A percentile compares a stretch with the other conserved stretches of the same genome.
Conservation (phyloP, 768 basidiomycete species). For the Lactarius akahatsu region DNA sequence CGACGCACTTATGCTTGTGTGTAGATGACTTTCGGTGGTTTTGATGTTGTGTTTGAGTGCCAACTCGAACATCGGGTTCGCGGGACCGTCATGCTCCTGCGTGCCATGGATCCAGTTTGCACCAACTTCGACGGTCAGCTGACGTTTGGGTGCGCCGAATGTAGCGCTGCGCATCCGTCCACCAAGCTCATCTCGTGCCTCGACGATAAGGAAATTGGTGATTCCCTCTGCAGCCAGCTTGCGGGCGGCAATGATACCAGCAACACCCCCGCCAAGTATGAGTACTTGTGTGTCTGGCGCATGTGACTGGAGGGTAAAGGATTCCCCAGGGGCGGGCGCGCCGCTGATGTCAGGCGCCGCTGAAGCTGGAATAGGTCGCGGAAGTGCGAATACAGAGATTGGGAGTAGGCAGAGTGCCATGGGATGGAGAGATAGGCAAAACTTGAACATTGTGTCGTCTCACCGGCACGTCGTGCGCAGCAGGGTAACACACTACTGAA, state of each 20-base stretch:
- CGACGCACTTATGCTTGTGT: conserved; percentile 33
- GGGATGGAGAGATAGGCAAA: neutral
- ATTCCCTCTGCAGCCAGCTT: conserved; percentile 53
- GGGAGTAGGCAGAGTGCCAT: neutral
- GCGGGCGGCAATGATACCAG: conserved; percentile 62
- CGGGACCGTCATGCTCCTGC: conserved; percentile 44
- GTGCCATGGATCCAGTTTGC: conserved; percentile 43
- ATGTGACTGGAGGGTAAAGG: neutral
- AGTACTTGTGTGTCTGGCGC: conserved; percentile 41
- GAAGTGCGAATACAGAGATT: neutral
- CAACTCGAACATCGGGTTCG: conserved; percentile 57
- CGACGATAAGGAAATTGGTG: conserved; percentile 56
- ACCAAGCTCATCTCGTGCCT: conserved; percentile 53
- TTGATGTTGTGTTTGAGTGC: conserved; percentile 50
- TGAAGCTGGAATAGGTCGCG: neutral
- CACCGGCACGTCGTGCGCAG: neutral
- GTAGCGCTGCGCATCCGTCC: conserved; percentile 49
- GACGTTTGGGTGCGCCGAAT: conserved; percentile 42
- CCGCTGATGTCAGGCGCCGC: neutral
- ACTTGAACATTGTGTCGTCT: neutral
- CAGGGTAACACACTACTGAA: neutral
- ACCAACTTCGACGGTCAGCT: conserved; percentile 46
- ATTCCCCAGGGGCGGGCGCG: too few species aligned
- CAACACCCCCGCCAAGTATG: conserved; percentile 63
- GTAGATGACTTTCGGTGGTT: conserved; percentile 42